Evolutionary conservation across 2,329 filamentous ascomycete species (phyloP).

Genomic region (Cordyceps javanica): DNA sequence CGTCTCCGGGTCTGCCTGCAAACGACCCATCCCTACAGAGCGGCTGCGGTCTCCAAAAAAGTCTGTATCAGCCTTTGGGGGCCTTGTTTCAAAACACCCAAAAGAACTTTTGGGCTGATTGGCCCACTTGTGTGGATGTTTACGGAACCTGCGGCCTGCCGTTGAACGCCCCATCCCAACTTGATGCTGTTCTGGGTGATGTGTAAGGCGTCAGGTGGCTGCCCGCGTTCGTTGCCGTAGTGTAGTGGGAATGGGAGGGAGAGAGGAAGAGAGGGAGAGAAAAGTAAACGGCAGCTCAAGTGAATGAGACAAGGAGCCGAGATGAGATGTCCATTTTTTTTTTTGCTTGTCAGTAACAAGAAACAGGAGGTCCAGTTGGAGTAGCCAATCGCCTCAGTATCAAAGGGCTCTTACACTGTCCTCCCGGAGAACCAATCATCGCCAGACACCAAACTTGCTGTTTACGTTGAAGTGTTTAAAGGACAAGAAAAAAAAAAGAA

Average conservation of each 20-base stretch:
- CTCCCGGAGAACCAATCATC: too few species aligned
- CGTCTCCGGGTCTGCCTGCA: not conserved
- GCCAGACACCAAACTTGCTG: too few species aligned
- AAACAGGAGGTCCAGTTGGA: not conserved
- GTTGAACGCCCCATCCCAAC: not conserved
- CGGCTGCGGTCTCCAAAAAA: not conserved
- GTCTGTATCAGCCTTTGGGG: not conserved
- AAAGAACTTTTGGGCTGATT: not conserved
- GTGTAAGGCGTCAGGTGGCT: not conserved
- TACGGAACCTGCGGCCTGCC: not conserved
- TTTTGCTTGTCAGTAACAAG: not conserved
- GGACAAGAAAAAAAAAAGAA: too few species aligned
- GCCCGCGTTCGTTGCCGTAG: not conserved
- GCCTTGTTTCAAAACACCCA: slow-evolving; percentile 4
- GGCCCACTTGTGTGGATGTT: not conserved
- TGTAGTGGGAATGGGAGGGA: not conserved
- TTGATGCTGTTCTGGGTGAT: not conserved
- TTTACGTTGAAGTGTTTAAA: too few species aligned
- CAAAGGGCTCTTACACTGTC: not conserved
- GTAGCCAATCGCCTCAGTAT: not conserved
- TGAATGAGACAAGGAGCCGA: not conserved
- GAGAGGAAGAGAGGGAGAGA: too few species aligned
- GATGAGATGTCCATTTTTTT: too few species aligned
- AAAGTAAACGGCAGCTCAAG: not conserved
- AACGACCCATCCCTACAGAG: not conserved